These are phyloP conservation scores for Fusarium sp. DNA, from an alignment of 2,329 filamentous ascomycete species.

Conservation along the genomic window DNA sequence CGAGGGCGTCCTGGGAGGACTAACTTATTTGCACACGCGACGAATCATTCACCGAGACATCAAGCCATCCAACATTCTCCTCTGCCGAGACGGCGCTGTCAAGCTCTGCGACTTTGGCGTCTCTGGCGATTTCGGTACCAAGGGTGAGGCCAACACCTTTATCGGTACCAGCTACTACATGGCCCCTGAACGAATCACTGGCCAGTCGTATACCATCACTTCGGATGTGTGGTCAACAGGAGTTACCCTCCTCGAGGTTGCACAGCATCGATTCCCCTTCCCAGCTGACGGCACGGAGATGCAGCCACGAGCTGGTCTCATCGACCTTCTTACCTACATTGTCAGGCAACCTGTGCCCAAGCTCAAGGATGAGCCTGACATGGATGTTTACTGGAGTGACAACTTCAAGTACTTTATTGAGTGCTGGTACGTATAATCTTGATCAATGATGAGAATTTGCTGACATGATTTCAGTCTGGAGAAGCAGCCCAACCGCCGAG, in stretches of 20 bases:
- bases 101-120: slow-evolving; percentile 99
- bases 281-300: slow-evolving; percentile 95
- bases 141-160: slow-evolving; percentile 98
- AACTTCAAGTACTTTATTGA: slow-evolving; percentile 99
- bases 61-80: slow-evolving; percentile 96
- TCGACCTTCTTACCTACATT: slow-evolving; percentile 97
- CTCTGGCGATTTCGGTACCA: slow-evolving; percentile 96
- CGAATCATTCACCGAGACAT: slow-evolving; percentile 99
- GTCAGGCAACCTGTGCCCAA: slow-evolving; percentile 95
- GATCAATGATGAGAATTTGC: slow-evolving; percentile 2
- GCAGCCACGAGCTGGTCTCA: slow-evolving; percentile 91
- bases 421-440: slow-evolving; percentile 81
- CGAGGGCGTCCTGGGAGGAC: slow-evolving; percentile 90
- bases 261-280: slow-evolving; percentile 98
- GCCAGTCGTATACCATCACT: slow-evolving; percentile 97
- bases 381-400: slow-evolving; percentile 92
- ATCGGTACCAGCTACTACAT: slow-evolving; percentile 99
- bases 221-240: slow-evolving; percentile 98
- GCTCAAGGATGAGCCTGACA: slow-evolving; percentile 92
- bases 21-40: slow-evolving; percentile 94
- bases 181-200: slow-evolving; percentile 97
- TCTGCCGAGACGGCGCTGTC: slow-evolving; percentile 92
- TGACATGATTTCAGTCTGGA: slow-evolving; percentile 75
- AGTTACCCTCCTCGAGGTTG: slow-evolving; percentile 98
- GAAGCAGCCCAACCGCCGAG: slow-evolving; percentile 87